phyloP scores from a whole-genome alignment of 257 asterid genomes.

The Capsicum rhomboideum region DNA sequence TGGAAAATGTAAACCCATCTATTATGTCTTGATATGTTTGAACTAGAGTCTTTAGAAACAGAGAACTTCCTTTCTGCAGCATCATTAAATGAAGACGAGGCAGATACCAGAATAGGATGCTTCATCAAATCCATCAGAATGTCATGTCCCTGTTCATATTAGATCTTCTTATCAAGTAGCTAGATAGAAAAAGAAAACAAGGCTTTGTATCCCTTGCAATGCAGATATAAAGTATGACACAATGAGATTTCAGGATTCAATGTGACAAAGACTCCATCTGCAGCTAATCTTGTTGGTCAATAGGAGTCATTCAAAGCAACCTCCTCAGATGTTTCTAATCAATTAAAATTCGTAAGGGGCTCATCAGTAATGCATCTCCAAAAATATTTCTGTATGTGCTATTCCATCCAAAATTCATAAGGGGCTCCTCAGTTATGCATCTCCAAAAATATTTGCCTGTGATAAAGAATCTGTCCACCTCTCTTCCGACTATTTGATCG shows the following conservation, averaged over 20 bases:
- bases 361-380: not conserved
- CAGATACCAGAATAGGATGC: conserved; percentile 59
- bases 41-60: conserved; percentile 23
- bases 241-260: not conserved
- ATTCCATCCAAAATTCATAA: not conserved
- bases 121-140: conserved; percentile 55
- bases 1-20: conserved; percentile 78
- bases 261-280: not conserved
- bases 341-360: not conserved
- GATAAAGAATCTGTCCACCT: not conserved
- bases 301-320: not conserved
- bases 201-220: not conserved
- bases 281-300: not conserved
- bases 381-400: too few species aligned
- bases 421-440: not conserved
- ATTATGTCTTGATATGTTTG: conserved; percentile 16
- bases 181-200: not conserved
- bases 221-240: not conserved
- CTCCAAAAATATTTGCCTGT: not conserved
- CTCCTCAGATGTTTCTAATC: not conserved
- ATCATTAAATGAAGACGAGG: conserved; percentile 47
- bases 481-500: not conserved
- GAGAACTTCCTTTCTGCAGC: conserved; percentile 52
- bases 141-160: conserved; percentile 40
- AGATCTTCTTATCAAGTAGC: not conserved